phyloP scores from a whole-genome alignment of 371 early-diverging fungal genomes.

The Blastocladiella emersonii region DNA sequence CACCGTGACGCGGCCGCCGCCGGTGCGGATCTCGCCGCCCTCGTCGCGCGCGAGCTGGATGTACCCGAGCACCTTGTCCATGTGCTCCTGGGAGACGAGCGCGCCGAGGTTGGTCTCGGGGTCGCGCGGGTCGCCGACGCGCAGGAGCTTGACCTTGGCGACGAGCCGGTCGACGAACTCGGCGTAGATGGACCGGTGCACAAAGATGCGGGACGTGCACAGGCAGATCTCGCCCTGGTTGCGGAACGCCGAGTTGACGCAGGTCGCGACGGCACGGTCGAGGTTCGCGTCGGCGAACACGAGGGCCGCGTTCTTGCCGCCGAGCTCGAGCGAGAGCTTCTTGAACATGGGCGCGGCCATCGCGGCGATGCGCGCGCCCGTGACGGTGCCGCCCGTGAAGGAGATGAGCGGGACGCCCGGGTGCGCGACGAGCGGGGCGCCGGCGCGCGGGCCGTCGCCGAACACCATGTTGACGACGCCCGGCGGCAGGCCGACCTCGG shows the following conservation, averaged over 20 bases:
- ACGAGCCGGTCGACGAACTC: conserved; percentile 36
- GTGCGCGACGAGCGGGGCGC: conserved; percentile 48
- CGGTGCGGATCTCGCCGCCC: conserved; percentile 18
- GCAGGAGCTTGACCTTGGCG: conserved; percentile 22
- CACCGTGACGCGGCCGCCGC: conserved; percentile 9
- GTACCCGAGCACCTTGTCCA: conserved; percentile 51
- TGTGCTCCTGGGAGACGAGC: conserved; percentile 41
- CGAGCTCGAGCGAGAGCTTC: conserved; percentile 53
- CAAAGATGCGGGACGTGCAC: conserved; percentile 51
- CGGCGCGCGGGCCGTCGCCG: conserved; percentile 42
- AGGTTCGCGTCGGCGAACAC: conserved; percentile 58
- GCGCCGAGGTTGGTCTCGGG: conserved; percentile 42
- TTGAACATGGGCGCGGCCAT: conserved; percentile 40
- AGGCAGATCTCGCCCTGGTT: conserved; percentile 62
- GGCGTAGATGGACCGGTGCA: conserved; percentile 42
- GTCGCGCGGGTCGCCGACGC: conserved; percentile 48
- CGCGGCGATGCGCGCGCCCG: conserved; percentile 39
- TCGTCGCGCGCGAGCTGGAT: conserved; percentile 44
- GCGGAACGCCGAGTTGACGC: conserved; percentile 38
- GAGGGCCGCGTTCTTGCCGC: conserved; percentile 65
- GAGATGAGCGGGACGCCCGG: conserved; percentile 49
- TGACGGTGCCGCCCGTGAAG: conserved; percentile 64
- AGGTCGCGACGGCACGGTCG: conserved; percentile 36
- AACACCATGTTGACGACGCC: conserved; percentile 72
- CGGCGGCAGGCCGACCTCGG: conserved; percentile 47